These are phyloP conservation scores for Heterobasidion parviporum DNA, from an alignment of 1,284 basidiomycete species.

Conservation along the genomic window DNA sequence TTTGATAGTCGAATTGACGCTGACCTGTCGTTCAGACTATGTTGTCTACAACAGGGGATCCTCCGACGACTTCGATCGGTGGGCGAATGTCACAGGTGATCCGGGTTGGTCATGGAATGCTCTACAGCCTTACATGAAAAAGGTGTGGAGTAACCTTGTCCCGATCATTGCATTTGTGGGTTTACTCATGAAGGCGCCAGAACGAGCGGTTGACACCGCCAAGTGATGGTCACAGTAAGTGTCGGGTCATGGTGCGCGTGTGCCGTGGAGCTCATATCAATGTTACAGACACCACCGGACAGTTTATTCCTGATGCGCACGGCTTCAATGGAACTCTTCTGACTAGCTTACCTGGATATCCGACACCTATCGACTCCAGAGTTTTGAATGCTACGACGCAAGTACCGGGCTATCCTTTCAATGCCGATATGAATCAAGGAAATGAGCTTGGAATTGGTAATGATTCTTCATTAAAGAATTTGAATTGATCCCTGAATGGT, in stretches of 20 bases:
- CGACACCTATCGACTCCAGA: constrained; percentile 16
- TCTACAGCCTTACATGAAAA: constrained; percentile 15
- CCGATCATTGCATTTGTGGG: not conserved
- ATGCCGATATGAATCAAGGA: constrained; percentile 26
- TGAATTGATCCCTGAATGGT: not conserved
- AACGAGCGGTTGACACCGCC: constrained; percentile 13
- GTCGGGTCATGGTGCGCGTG: not conserved
- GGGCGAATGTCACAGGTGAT: constrained; percentile 19
- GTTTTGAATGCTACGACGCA: constrained; percentile 15
- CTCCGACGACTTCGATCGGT: constrained; percentile 20
- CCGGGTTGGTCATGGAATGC: constrained; percentile 23
- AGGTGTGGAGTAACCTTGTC: constrained; percentile 15
- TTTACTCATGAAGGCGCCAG: constrained; percentile 7
- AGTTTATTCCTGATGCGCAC: constrained; percentile 13
- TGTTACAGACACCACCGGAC: constrained; percentile 10
- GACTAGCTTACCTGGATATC: constrained; percentile 10
- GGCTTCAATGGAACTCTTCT: constrained; percentile 1
- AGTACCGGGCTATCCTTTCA: constrained; percentile 19
- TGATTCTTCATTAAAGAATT: not conserved
- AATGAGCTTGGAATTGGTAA: constrained; percentile 22
- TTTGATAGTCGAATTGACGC: constrained; percentile 40
- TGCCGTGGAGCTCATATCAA: not conserved
- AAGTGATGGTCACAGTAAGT: constrained; percentile 9
- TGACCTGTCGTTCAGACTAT: constrained; percentile 29
- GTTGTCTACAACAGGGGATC: constrained; percentile 22